Evolutionary conservation across 1,139 yeast genomes (phyloP), one percentile per base, ranked within the genome.

Genomic region (Candida gigantensis): DNA sequence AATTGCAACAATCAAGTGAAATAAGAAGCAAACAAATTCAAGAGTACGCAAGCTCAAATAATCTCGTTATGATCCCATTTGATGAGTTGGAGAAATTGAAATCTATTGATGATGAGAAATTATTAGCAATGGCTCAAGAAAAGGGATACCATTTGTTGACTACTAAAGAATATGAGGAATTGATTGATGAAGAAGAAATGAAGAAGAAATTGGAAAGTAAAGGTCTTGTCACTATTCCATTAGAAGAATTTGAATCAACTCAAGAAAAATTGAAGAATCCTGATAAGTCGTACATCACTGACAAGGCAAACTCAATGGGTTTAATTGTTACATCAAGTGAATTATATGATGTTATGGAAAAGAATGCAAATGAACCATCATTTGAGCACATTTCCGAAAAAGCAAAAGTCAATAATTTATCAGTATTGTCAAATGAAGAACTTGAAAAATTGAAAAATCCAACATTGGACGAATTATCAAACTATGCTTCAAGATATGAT

Each of bases 21-120:
- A 15, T 13, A 16, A 19, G 31, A 16, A 31, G 23, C 48, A 58
- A 53, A 3, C 73, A 72, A 24, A 58, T 77, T 19, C 71, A 71
- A 40, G 52, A 59, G 11, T 78, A 71, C 47, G 81, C 80, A 1
- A 54, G 62, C 5, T 62, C 65, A 16, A 70, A 77, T 41, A 69
- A 72, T 24, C 51, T 79, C 41, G 72, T 74, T 6, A 47, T 78
- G n/a, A 45, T 82, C 15, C 68, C 83, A 3, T 50, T 55, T 32
- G 75, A 68, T 1, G 74, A 74, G 41, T 77, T 68, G 39, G 68
- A 72, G 33, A 58, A 55, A 31, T 54, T 64, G 25, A 53, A 54
- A 15, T 37, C 58, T 5, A 43, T 60, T 3, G 28, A 36, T 17
- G 39, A 42, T 26, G 60, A 60, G 1, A 53, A 51, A 24, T 41